A percentile compares a stretch with the other conserved stretches of the same genome.
phyloP scores from a whole-genome alignment of 257 asterid species.

The Forsythia viridissima region DNA sequence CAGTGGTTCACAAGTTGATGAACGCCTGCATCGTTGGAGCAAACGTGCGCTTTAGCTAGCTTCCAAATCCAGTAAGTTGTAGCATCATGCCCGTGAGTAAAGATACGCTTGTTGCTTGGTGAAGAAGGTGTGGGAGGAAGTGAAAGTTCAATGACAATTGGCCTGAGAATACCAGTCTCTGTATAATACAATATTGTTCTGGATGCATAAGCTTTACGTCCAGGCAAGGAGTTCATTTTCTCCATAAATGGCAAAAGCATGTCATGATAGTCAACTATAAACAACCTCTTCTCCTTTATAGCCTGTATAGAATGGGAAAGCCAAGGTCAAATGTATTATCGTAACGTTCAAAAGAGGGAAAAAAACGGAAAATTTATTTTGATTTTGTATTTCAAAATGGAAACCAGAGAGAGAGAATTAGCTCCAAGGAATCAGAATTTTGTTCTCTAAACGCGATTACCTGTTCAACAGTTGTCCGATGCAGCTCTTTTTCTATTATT shows the following conservation, averaged over 20 bases:
- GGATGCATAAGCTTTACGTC: conserved; percentile 87
- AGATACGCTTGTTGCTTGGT: conserved; percentile 54
- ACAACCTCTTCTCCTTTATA: conserved; percentile 58
- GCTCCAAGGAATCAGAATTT: not conserved
- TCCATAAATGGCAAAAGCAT: conserved; percentile 73
- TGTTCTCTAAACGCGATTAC: conserved; percentile 30
- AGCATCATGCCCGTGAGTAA: conserved; percentile 71
- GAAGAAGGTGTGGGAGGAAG: conserved; percentile 70
- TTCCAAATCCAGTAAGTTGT: conserved; percentile 80
- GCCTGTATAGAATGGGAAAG: conserved; percentile 45
- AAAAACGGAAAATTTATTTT: no score
- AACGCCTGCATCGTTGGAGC: conserved; percentile 85
- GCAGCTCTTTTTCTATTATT: conserved; percentile 61
- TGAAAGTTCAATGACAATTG: conserved; percentile 71
- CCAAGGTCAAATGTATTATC: not conserved
- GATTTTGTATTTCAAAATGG: no score
- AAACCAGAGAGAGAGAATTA: not conserved
- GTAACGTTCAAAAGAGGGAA: not conserved
- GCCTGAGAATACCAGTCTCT: conserved; percentile 50
- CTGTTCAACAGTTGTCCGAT: conserved; percentile 68
- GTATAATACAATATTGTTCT: conserved; percentile 63
- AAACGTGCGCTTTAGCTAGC: conserved; percentile 90
- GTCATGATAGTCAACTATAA: conserved; percentile 78
- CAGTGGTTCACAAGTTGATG: conserved; percentile 95
- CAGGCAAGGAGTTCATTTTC: conserved; percentile 76